Evolutionary conservation across 2,329 filamentous ascomycete genomes (phyloP), one percentile per base, ranked within the genome.

Genomic region (Harringtonia aguacate): DNA sequence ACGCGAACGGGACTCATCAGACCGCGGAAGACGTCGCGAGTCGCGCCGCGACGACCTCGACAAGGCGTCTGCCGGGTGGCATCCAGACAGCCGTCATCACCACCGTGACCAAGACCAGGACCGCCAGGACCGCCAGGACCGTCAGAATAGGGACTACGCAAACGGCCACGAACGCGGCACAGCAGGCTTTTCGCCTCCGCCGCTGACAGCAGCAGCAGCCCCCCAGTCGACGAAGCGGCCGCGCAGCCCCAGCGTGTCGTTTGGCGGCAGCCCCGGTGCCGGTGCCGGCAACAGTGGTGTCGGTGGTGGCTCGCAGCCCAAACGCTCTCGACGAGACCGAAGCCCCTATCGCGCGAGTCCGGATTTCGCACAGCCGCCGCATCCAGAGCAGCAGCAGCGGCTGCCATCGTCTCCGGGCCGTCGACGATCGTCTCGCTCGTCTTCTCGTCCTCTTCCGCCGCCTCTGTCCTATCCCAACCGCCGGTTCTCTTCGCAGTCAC

Each of bases 81-180:
- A n/a, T n/a, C n/a, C n/a, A n/a, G n/a, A n/a, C n/a, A n/a, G n/a
- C n/a, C 36, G n/a, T n/a, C 8, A 29, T 41, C 29, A 36, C 42
- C 33, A 46, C 52, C 36, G 50, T 46, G 24, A 46, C 52, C 45
- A 63, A 61, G 43, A 53, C 51, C 31, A 61, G 61, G 56, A 61
- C 45, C 58, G 61, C 52, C 61, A 61, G 30, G 42, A 35, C 21
- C 29, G 22, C 4, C 29, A 30, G 33, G 39, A 24, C n/a, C n/a
- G 18, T 3, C 27, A n/a, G 29, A 31, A 24, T n/a, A 17, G 33
- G 31, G 37, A 24, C 31, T 21, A 27, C 43, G 37, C 7, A 2
- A 28, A 21, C 21, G 10, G 39, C 28, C 8, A 18, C 38, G n/a
- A 17, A 6, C 39, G 39, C 14, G 21, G 21, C 10, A n/a, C 8